Percentiles rank a stretch among this genome's conserved stretches.
Conservation (phyloP, 164 flowering plant genomes). For the Taxillus chinensis region DNA sequence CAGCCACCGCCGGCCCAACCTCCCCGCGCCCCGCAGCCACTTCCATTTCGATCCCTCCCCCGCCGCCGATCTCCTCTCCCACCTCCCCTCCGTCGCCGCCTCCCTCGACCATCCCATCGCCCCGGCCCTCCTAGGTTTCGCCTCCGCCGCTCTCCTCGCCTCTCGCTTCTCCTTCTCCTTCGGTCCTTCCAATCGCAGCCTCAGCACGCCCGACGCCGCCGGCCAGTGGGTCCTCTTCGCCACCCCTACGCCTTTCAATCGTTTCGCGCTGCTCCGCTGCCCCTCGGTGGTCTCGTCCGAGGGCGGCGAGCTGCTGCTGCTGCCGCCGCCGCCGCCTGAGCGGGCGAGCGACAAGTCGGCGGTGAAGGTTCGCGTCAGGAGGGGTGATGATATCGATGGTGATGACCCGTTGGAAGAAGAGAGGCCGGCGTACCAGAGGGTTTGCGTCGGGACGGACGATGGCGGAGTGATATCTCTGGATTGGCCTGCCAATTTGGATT, state of each 20-base stretch:
- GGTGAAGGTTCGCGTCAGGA: not conserved
- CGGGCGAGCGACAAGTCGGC: slow-evolving; percentile 51
- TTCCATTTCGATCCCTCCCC: too few relatives aligned
- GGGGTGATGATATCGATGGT: not conserved
- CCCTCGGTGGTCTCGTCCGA: slow-evolving; percentile 49
- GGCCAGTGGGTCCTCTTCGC: slow-evolving; percentile 76
- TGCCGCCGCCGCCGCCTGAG: slow-evolving; percentile 11
- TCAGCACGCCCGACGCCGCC: slow-evolving; percentile 10
- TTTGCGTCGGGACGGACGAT: slow-evolving; percentile 59
- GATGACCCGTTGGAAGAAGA: slow-evolving; percentile 9
- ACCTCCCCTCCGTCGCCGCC: too few relatives aligned
- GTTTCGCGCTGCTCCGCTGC: slow-evolving; percentile 77
- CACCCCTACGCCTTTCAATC: slow-evolving; percentile 84
- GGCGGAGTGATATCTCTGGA: slow-evolving; percentile 86
- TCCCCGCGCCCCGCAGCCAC: too few relatives aligned
- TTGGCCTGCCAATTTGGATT: slow-evolving; percentile 79
- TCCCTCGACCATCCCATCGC: too few relatives aligned
- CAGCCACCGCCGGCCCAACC: too few relatives aligned
- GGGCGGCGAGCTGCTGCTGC: slow-evolving; percentile 29
- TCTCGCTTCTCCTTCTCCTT: too few relatives aligned
- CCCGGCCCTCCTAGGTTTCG: too few relatives aligned
- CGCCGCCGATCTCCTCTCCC: too few relatives aligned
- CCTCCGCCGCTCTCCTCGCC: too few relatives aligned
- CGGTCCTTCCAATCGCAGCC: too few relatives aligned
- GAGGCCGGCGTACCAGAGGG: slow-evolving; percentile 53